Percentiles rank a stretch among this genome's conserved stretches.
These are phyloP conservation scores for Xylona heveae DNA, from an alignment of 495 filamentous ascomycete genomes.

Conservation along the genomic window DNA sequence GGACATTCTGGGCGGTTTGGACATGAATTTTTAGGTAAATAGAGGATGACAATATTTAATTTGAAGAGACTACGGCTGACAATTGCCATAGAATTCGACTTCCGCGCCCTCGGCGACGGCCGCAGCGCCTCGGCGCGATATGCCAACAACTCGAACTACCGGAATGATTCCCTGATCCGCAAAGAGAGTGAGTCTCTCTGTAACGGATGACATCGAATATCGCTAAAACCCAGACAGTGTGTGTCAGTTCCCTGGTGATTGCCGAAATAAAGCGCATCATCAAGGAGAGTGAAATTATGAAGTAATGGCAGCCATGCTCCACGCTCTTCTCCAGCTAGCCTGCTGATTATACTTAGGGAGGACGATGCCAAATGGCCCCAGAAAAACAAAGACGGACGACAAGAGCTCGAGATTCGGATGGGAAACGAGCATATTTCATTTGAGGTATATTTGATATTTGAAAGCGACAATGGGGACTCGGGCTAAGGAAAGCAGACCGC, in stretches of 20 bases:
- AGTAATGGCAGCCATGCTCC: conserved; percentile 29
- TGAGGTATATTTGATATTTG: conserved; percentile 34
- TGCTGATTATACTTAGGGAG: conserved; percentile 37
- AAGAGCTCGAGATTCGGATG: conserved; percentile 87
- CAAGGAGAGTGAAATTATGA: conserved; percentile 95
- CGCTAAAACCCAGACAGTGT: conserved; percentile 44
- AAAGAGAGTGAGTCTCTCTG: conserved; percentile 73
- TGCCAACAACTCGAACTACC: conserved; percentile 98
- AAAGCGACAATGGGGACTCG: neutral
- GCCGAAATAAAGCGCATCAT: conserved; percentile 93
- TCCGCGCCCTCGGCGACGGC: conserved; percentile 84
- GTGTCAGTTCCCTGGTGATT: conserved; percentile 79
- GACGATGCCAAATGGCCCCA: conserved; percentile 98
- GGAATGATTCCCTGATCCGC: conserved; percentile 93
- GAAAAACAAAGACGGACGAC: conserved; percentile 97
- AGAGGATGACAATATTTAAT: neutral
- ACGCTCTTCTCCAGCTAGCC: conserved; percentile 1
- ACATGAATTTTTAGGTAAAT: conserved; percentile 87
- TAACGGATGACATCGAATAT: neutral
- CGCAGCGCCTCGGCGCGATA: conserved; percentile 87
- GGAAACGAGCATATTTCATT: conserved; percentile 97
- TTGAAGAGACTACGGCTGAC: conserved; percentile 13
- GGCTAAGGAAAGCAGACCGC: conserved; percentile 43
- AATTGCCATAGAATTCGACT: conserved; percentile 64
- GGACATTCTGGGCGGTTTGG: conserved; percentile 95